Percentiles rank a stretch among this genome's conserved stretches.
Evolutionary conservation across 441 rosid genomes (phyloP).

Genomic region (Omphalea diandra): DNA sequence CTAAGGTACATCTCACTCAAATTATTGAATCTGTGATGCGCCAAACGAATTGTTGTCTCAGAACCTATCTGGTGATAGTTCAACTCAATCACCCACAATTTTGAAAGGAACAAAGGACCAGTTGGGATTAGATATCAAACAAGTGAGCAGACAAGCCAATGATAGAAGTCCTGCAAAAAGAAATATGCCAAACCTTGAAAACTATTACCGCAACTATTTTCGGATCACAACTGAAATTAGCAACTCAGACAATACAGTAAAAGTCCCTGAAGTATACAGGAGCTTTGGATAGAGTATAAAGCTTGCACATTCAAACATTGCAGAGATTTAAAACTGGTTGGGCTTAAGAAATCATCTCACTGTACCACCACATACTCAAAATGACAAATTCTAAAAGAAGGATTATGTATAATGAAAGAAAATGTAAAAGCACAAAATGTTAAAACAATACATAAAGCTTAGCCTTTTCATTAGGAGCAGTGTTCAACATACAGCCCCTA

Average conservation of each 20-base stretch:
- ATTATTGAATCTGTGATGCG: conserved; percentile 16
- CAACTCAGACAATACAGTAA: too few relatives aligned
- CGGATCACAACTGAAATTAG: background rate
- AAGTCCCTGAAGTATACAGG: background rate
- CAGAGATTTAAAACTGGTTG: background rate
- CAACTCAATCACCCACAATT: conserved; percentile 19
- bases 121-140: conserved; percentile 15
- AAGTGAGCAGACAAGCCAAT: conserved; percentile 6
- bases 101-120: conserved; percentile 3
- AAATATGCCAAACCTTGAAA: conserved; percentile 6
- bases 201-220: background rate
- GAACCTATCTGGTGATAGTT: conserved; percentile 7
- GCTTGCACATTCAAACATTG: background rate
- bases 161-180: conserved; percentile 21
- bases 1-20: conserved; percentile 27
- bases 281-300: background rate
- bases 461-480: background rate
- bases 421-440: background rate
- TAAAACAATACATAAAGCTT: background rate
- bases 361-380: background rate
- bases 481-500: background rate
- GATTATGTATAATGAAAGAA: background rate
- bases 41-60: conserved; percentile 8
- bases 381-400: background rate
- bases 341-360: background rate